Base-by-base conservation (phyloP, 2,329 filamentous ascomycete species). In the Sporothrix variecibatus region DNA sequence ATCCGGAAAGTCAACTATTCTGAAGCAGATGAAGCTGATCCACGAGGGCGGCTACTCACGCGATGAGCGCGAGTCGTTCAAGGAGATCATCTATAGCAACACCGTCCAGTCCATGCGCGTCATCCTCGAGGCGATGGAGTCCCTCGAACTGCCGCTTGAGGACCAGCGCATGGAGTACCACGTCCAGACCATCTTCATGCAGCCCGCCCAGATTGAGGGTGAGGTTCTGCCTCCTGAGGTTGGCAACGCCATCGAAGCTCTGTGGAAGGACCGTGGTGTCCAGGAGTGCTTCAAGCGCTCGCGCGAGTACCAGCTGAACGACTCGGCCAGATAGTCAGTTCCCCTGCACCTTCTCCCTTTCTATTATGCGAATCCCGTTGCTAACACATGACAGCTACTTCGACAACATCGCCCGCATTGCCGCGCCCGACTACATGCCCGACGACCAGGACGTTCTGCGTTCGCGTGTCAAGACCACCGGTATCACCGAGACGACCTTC, bases 21-120 rank as follows among this genome's bases (percentile, higher is more conserved):
- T 97, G 79, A 97, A 97, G 86, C 94, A 97, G 87, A 97, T 97
- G 94, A 99, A 98, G 89, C 93, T 99, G 81, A 99, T 99, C 81
- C 94, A 99, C 84, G 96, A 99, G 87, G 96, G 96, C 77, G 95
- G 96, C 79, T 99, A 98, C 87, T 98, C 96, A 76, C 93, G 95
- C 83, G 96, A 98, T 78, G 90, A 92, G 82, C 87, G 89, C 76
- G 89, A 91, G 81, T 91, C 88, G 6, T 91, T 91, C 86, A 91
- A 91, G 83, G 90, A 91, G 79, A 91, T 91, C 80, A 91, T 92
- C 80, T 91, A 91, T 84, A 91, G 88, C 84, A 92, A 92, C 82
- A 91, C 89, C 0, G 89, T 91, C 20, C 89, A 91, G 81, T 91
- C 89, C 51, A 91, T 91, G 89, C 89, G 89, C 78, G 89, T 91